Base-by-base conservation (phyloP, 306 rosid genomes). In the Erythrophleum fordii region DNA sequence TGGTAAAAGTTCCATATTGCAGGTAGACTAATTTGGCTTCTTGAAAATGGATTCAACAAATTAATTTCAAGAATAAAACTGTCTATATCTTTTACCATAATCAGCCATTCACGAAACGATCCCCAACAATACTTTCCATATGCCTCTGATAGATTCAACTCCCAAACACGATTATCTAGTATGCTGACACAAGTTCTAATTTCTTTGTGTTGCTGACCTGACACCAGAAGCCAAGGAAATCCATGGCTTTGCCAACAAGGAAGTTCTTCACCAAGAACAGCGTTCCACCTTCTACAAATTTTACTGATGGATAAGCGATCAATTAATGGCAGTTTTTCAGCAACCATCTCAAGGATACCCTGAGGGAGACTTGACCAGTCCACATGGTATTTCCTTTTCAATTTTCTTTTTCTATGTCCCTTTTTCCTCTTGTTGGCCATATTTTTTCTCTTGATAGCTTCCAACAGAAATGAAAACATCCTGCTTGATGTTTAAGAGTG, bases 231-330 rank as follows among this genome's bases (percentile, higher is more conserved):
- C 85, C 94, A 89, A 5, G 91, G 97, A 52, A 89, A 69, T 20
- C 94, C 94, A 59, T 60, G 84, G 28, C 76, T 51, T 72, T 70
- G 69, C 91, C 92, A 80, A 31, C 74, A 25, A 82, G 92, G 73
- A 80, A 86, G 75, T 73, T 89, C 90, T 77, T 74, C 82, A 5
- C 86, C 78, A 64, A 90, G 85, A 72, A 78, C 75, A 46, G 16
- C 20, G 75, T 92, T 88, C 94, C 94, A 92, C 18, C 73, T 79
- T 81, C 48, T 84, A 82, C 94, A 92, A 41, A 88, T 91, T 83
- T 78, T 79, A 75, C 88, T 88, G 0, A 88, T 72, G 1, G 94
- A 86, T 62, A 89, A 49, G 29, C 90, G 85, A 80, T 92, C 92
- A 29, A 87, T 46, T 2, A 82, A 61, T 53, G 84, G 60, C 25